Evolutionary conservation across 2,329 filamentous ascomycete genomes (phyloP).

Genomic region (Ophiocordyceps camponoti-rufipedis): DNA sequence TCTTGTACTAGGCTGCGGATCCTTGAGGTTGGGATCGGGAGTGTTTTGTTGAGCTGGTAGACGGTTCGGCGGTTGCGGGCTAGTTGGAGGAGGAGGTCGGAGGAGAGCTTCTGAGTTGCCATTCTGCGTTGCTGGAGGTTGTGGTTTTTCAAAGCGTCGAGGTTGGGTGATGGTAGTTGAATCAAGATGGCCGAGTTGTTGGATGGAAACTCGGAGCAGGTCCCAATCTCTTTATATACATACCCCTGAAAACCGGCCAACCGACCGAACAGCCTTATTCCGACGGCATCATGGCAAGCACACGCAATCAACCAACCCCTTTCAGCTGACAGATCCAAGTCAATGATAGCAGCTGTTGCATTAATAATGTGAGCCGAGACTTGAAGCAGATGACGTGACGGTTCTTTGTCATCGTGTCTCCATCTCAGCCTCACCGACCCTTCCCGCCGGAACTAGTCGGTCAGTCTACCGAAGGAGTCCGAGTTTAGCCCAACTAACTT

Average conservation of each 20-base stretch:
- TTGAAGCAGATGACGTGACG: background rate
- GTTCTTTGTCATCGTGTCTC: background rate
- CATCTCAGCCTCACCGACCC: background rate
- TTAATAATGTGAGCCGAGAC: background rate
- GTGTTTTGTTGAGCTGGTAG: slow-evolving; percentile 49
- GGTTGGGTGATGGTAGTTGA: background rate
- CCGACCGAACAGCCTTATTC: too few species aligned
- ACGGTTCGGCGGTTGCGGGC: slow-evolving; percentile 49
- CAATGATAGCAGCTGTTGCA: too few species aligned
- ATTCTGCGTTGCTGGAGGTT: slow-evolving; percentile 6
- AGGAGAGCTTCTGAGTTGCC: slow-evolving; percentile 24
- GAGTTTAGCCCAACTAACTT: background rate
- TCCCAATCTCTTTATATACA: too few species aligned
- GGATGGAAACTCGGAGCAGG: too few species aligned
- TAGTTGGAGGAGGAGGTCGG: slow-evolving; percentile 40
- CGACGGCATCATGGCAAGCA: too few species aligned
- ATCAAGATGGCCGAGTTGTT: too few species aligned
- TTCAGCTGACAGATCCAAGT: too few species aligned
- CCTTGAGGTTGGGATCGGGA: slow-evolving; percentile 29
- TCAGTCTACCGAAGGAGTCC: too few species aligned
- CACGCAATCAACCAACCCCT: too few species aligned
- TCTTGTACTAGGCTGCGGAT: slow-evolving; percentile 48
- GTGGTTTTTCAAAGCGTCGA: background rate
- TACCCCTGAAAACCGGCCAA: too few species aligned
- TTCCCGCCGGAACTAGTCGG: background rate